These are phyloP conservation scores for Aspergillus ellipticus DNA, from an alignment of 495 filamentous ascomycete species.

Conservation along the genomic window DNA sequence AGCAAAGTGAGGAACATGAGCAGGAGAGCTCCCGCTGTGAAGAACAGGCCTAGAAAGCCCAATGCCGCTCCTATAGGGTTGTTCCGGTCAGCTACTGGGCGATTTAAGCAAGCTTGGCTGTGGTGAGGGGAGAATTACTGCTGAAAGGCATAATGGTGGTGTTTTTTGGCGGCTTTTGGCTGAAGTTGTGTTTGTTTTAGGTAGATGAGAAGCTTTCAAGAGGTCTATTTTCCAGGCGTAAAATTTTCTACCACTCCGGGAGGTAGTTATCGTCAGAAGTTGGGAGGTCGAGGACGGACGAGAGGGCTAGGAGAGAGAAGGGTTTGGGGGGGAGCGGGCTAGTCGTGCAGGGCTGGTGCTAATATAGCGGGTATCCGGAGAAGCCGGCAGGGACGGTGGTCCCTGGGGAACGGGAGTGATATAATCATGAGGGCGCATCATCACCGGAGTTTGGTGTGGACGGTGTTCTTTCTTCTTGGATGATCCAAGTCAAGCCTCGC, in stretches of 20 bases:
- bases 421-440: conserved; percentile 28
- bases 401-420: conserved; percentile 19
- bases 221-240: too few relatives aligned
- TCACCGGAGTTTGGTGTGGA: conserved; percentile 6
- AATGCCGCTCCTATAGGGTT: conserved; percentile 42
- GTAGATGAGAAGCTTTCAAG: background rate
- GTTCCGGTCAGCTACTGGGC: background rate
- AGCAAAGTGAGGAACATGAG: conserved; percentile 80
- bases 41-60: conserved; percentile 63
- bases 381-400: conserved; percentile 13
- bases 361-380: conserved; percentile 22
- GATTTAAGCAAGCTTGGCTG: background rate
- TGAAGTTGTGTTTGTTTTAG: background rate
- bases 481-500: conserved; percentile 1
- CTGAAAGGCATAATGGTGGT: conserved; percentile 29
- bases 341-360: conserved; percentile 3
- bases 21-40: conserved; percentile 69
- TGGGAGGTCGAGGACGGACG: background rate
- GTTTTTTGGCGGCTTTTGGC: background rate
- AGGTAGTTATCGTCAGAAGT: background rate
- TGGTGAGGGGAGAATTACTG: conserved; percentile 26
- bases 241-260: too few relatives aligned
- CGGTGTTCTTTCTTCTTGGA: background rate
- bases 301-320: conserved; percentile 3
- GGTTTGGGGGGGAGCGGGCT: conserved; percentile 4